Percentiles rank a stretch among this genome's conserved stretches.
phyloP scores from a whole-genome alignment of 306 rosid genomes.

The Trichosanthes truncata region DNA sequence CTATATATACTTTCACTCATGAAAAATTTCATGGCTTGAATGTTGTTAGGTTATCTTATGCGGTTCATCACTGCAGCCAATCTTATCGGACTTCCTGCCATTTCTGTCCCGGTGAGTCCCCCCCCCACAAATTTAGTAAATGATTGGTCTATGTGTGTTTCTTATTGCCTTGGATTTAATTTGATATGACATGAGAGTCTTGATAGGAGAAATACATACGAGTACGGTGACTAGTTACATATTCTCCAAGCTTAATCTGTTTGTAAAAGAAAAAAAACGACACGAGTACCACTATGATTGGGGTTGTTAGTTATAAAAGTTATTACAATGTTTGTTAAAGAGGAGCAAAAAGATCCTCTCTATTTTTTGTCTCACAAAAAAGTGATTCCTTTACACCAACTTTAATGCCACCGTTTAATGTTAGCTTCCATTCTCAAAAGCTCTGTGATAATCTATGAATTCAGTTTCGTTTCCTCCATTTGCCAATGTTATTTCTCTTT shows the following conservation, averaged over 20 bases:
- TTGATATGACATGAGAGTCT: no score
- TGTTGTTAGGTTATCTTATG: constrained; percentile 66
- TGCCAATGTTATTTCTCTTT: not conserved
- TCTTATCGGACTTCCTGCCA: constrained; percentile 90
- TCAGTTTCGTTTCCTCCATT: not conserved
- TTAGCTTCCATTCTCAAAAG: not conserved
- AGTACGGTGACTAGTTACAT: no score
- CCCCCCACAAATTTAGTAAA: not conserved
- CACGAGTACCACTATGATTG: not conserved
- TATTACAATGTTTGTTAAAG: not conserved
- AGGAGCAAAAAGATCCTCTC: not conserved
- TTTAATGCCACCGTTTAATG: no score
- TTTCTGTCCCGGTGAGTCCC: constrained; percentile 73
- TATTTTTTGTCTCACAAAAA: not conserved
- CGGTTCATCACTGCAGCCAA: constrained; percentile 58
- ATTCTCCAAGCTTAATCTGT: not conserved
- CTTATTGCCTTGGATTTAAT: no score
- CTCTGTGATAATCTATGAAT: not conserved
- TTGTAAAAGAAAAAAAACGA: not conserved
- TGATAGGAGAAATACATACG: not conserved
- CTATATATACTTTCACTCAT: not conserved
- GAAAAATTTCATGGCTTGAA: not conserved
- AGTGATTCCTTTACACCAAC: not conserved
- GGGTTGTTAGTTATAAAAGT: not conserved
- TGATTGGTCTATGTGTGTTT: not conserved